Percentiles rank a stretch among this genome's conserved stretches.
These are phyloP conservation scores for Venturia nashicola DNA, from an alignment of 2,329 filamentous ascomycete genomes.

Conservation along the genomic window DNA sequence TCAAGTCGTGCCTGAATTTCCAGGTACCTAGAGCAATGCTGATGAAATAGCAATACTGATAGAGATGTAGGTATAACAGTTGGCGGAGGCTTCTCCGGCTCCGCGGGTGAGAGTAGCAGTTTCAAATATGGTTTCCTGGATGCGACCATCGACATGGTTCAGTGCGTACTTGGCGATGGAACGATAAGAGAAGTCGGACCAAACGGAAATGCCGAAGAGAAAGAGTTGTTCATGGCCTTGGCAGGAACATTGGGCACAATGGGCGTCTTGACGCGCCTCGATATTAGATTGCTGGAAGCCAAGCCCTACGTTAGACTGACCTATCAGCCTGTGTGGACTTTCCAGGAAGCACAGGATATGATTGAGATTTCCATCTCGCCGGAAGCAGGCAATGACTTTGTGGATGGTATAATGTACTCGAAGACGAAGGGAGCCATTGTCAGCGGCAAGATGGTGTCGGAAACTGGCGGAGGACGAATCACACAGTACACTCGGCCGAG, in stretches of 20 bases:
- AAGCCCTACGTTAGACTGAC: slow-evolving; percentile 22
- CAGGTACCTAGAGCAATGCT: slow-evolving; percentile 15
- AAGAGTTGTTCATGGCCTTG: slow-evolving; percentile 51
- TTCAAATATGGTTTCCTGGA: slow-evolving; percentile 60
- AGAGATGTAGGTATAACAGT: slow-evolving; percentile 45
- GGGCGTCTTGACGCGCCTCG: slow-evolving; percentile 30
- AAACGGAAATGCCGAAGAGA: slow-evolving; percentile 46
- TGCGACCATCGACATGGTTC: slow-evolving; percentile 47
- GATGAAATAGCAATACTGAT: not conserved
- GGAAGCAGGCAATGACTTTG: not conserved
- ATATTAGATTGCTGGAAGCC: not conserved
- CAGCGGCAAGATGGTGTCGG: slow-evolving; percentile 11
- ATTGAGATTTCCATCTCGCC: slow-evolving; percentile 29
- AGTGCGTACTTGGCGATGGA: slow-evolving; percentile 48
- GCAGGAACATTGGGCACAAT: slow-evolving; percentile 52
- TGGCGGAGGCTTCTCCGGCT: slow-evolving; percentile 56
- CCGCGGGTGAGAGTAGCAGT: slow-evolving; percentile 54
- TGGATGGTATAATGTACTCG: slow-evolving; percentile 28
- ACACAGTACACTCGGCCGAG: slow-evolving; percentile 28
- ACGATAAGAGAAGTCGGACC: slow-evolving; percentile 37
- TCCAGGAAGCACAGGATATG: slow-evolving; percentile 24
- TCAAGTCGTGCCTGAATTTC: slow-evolving; percentile 59
- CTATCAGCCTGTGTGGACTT: not conserved
- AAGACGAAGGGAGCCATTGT: slow-evolving; percentile 18
- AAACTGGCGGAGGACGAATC: slow-evolving; percentile 14